Evolutionary conservation across 148 eudicot species (phyloP).

Genomic region (Pouteria glomerata): DNA sequence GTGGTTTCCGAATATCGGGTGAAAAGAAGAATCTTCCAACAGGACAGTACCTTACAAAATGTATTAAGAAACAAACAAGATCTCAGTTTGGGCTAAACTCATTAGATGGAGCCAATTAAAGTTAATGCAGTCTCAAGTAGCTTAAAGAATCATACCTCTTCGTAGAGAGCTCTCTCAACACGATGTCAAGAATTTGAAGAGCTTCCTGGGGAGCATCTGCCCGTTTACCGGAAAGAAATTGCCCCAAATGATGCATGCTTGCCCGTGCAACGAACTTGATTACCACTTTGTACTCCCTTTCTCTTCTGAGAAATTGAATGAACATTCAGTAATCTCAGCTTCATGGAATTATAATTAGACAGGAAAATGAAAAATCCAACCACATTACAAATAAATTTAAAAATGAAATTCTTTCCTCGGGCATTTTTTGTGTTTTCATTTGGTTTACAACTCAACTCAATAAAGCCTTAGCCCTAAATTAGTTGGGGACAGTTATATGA

Average conservation of each 20-base stretch:
- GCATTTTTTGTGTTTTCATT: background rate
- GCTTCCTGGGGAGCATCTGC: constrained; percentile 65
- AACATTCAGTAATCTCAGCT: background rate
- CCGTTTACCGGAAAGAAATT: constrained; percentile 61
- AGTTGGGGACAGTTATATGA: too few relatives aligned
- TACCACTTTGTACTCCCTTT: constrained; percentile 52
- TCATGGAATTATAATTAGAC: background rate
- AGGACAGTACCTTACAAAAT: constrained; percentile 39
- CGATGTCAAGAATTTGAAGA: constrained; percentile 62
- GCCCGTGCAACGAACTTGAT: constrained; percentile 61
- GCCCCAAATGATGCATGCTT: constrained; percentile 54
- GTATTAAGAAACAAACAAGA: background rate
- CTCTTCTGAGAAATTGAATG: constrained; percentile 30
- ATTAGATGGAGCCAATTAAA: background rate
- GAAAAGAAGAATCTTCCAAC: constrained; percentile 68
- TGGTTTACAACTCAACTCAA: too few relatives aligned
- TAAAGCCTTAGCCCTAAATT: too few relatives aligned
- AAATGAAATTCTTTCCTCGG: background rate
- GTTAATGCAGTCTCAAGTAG: background rate
- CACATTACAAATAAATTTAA: too few relatives aligned
- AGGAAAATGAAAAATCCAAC: too few relatives aligned
- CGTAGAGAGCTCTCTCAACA: constrained; percentile 54
- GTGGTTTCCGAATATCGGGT: constrained; percentile 50
- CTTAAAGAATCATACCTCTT: constrained; percentile 33
- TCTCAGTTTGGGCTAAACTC: constrained; percentile 6